Evolutionary conservation across 2,329 filamentous ascomycete species (phyloP), one percentile per base, ranked within the genome.

Genomic region (Cercospora citrullina): DNA sequence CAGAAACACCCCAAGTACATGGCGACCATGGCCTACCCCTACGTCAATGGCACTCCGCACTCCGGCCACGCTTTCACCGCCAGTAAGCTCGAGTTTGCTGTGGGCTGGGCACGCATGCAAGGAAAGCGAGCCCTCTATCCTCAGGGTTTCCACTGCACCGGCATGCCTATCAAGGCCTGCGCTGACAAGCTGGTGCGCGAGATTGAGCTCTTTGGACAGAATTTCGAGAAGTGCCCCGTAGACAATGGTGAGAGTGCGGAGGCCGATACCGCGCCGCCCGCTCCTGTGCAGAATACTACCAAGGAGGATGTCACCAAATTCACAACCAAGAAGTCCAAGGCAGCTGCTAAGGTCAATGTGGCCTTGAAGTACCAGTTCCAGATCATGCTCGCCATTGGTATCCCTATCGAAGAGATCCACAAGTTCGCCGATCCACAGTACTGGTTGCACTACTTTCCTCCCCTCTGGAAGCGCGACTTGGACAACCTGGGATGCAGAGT

Each of bases 151-250:
- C 95, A 99, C 84, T 93, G 91, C 82, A 98, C 94, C 0, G 95
- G 95, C 75, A 96, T 99, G 90, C 93, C 94, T 57, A 99, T 99
- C 84, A 97, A 97, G 82, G 94, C 95, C 5, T 96, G 92, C 76
- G 93, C 95, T 64, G 94, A 99, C 84, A 98, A 98, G 85, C 87
- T 99, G 57, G 89, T 90, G 68, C 89, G 92, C 70, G 95, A 99
- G 82, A 90, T 98, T 66, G 89, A 92, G 81, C 85, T 91, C 82
- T 99, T 98, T 76, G 95, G 95, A 23, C 83, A 90, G 77, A 89
- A 93, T 76, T 98, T 98, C 71, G 90, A 94, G 76, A 84, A 86
- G 58, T 96, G 93, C 80, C 85, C 87, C 64, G 87, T 89, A 65
- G 88, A 91, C 10, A 81, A 84, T 2, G 73, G 76, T 48, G 69